phyloP scores from a whole-genome alignment of 2,329 filamentous ascomycete genomes.

The Pezizomycotina sp. region DNA sequence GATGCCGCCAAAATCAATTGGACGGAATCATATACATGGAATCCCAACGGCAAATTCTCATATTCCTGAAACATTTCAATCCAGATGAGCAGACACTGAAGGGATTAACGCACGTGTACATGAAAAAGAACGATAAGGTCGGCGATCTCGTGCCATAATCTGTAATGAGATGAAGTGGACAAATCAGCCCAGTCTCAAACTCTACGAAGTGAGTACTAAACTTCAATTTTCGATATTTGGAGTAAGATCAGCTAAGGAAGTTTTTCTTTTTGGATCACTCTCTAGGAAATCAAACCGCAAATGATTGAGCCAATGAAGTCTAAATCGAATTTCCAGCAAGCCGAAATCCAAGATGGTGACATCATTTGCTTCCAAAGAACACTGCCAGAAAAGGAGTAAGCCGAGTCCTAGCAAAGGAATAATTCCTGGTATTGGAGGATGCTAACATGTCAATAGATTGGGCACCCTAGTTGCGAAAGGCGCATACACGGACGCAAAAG shows the following conservation, averaged over 20 bases:
- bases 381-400: conserved; percentile 35
- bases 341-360: conserved; percentile 92
- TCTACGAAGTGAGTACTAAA: conserved; percentile 51
- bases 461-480: conserved; percentile 29
- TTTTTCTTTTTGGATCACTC: conserved; percentile 20
- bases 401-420: not conserved
- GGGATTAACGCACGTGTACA: conserved; percentile 71
- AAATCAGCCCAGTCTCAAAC: conserved; percentile 49
- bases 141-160: conserved; percentile 68
- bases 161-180: conserved; percentile 74
- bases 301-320: conserved; percentile 94
- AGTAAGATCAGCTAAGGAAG: conserved; percentile 11
- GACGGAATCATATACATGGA: conserved; percentile 20
- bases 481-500: conserved; percentile 50
- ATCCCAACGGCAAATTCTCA: conserved; percentile 40
- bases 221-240: not conserved
- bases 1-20: conserved; percentile 31
- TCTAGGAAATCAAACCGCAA: conserved; percentile 77
- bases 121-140: conserved; percentile 73
- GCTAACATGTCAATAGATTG: not conserved
- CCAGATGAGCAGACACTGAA: conserved; percentile 54
- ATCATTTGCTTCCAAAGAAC: conserved; percentile 83
- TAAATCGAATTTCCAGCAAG: conserved; percentile 73
- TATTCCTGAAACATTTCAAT: conserved; percentile 91
- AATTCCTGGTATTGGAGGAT: not conserved